phyloP scores from a whole-genome alignment of 352 stramenopile species.

The Blastocystis hominis region DNA sequence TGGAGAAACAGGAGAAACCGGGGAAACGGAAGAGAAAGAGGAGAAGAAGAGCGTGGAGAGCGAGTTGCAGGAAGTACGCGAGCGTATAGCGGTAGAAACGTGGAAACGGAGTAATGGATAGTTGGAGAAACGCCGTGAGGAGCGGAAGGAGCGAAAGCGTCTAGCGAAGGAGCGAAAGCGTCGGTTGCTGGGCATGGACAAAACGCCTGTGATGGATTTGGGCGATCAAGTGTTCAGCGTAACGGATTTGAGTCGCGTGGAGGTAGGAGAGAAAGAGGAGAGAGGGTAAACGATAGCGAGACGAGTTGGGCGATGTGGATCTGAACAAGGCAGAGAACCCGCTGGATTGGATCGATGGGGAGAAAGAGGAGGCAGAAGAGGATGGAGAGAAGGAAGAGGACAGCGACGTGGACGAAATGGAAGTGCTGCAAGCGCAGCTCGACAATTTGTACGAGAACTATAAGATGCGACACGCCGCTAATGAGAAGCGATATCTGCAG shows the following conservation, averaged over 20 bases:
- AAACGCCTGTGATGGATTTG: background rate
- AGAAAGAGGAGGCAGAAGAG: background rate
- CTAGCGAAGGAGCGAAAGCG: background rate
- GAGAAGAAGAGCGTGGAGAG: constrained; percentile 62
- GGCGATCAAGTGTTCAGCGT: background rate
- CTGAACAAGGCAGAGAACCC: constrained; percentile 7
- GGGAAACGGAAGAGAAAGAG: constrained; percentile 64
- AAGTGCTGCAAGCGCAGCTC: constrained; percentile 1
- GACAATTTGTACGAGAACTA: constrained; percentile 25
- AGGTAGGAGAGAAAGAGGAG: background rate
- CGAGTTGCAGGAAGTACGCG: constrained; percentile 25
- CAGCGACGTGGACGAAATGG: background rate
- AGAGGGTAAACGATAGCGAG: background rate
- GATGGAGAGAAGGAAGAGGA: constrained; percentile 2
- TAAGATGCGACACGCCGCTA: background rate
- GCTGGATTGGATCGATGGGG: background rate
- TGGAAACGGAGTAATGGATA: background rate
- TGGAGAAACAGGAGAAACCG: too few species aligned
- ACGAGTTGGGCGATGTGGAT: background rate
- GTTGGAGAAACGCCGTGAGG: constrained; percentile 13
- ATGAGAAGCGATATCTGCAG: constrained; percentile 15
- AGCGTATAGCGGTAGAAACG: too few species aligned
- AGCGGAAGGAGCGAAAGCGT: background rate
- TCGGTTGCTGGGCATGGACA: background rate
- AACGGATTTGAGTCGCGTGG: background rate